phyloP scores from a whole-genome alignment of 148 eudicot genomes.

The Nepenthes gracilis region DNA sequence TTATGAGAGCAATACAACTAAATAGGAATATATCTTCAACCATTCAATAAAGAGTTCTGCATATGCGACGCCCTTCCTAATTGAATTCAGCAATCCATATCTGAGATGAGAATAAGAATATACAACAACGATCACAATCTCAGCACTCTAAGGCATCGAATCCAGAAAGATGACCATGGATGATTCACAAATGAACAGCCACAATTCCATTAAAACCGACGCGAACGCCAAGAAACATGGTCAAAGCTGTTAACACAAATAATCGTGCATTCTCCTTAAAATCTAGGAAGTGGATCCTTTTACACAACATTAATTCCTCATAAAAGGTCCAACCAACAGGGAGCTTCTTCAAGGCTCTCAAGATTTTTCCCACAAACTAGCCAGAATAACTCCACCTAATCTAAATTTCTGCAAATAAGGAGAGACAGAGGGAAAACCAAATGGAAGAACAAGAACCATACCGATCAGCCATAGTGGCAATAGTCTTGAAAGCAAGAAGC shows the following conservation, averaged over 20 bases:
- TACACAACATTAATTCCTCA: background rate
- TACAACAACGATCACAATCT: background rate
- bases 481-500: conserved; percentile 36
- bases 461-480: conserved; percentile 39
- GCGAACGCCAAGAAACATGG: background rate
- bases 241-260: background rate
- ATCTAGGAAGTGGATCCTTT: background rate
- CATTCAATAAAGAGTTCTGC: too few species aligned
- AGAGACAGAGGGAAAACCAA: background rate
- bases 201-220: background rate
- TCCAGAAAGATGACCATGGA: background rate
- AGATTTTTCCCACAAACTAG: too few species aligned
- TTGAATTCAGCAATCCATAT: too few species aligned
- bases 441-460: background rate
- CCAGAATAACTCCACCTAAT: too few species aligned
- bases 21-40: too few species aligned
- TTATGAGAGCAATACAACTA: too few species aligned
- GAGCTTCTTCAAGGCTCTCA: too few species aligned
- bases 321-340: background rate
- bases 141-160: background rate
- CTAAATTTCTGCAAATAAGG: background rate
- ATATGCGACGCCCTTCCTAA: too few species aligned
- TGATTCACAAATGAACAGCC: background rate
- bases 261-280: background rate
- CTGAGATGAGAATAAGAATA: background rate